Evolutionary conservation across 2,329 filamentous ascomycete species (phyloP).

Genomic region (Blastomyces gilchristii): DNA sequence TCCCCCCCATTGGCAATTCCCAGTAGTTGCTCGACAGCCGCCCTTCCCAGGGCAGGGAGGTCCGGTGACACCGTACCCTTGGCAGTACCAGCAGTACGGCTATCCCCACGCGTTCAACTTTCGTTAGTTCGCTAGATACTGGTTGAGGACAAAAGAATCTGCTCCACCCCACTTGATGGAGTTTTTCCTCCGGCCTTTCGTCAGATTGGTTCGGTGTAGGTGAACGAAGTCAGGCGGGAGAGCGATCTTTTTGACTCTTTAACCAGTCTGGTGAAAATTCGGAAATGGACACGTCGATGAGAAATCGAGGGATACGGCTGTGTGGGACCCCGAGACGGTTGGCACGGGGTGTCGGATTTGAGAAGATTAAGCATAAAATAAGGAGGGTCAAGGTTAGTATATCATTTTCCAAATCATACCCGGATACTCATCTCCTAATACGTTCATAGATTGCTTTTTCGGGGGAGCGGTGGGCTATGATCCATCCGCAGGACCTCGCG

Average conservation of each 20-base stretch:
- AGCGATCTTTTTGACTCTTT: not conserved
- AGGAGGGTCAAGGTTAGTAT: not conserved
- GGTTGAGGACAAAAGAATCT: not conserved
- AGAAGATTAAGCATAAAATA: not conserved
- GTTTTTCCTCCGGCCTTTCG: conserved; percentile 1
- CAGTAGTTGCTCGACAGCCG: not conserved
- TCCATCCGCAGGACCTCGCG: not conserved
- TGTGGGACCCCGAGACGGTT: conserved; percentile 1
- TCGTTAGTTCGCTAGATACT: not conserved
- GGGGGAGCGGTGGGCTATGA: not conserved
- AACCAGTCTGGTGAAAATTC: not conserved
- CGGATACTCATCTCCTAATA: not conserved
- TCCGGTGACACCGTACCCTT: conserved; percentile 1
- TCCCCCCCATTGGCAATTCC: not conserved
- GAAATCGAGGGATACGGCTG: not conserved
- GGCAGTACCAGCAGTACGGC: conserved; percentile 7
- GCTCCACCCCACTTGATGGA: not conserved
- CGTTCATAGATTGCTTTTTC: not conserved
- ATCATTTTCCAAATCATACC: not conserved
- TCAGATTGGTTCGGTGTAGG: conserved; percentile 3
- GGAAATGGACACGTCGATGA: not conserved
- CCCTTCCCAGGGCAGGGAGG: conserved; percentile 4
- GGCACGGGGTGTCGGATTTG: not conserved
- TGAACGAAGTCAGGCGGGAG: not conserved
- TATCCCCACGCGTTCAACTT: not conserved